A percentile compares a stretch with the other conserved stretches of the same genome.
These are phyloP conservation scores for Cladorrhinum sp. DNA, from an alignment of 2,329 filamentous ascomycete species.

Conservation along the genomic window DNA sequence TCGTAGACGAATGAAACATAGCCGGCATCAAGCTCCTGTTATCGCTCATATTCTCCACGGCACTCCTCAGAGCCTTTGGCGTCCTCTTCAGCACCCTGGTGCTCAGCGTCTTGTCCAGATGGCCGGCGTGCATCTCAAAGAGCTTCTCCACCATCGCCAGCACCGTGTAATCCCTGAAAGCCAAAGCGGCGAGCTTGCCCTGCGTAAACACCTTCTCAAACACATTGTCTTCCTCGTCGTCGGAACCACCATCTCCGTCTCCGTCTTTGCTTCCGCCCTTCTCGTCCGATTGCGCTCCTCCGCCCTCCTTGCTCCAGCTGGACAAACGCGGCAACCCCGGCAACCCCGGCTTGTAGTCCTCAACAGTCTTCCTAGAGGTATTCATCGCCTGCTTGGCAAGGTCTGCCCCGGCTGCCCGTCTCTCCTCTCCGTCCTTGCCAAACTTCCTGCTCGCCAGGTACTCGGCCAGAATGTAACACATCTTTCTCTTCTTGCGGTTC, in stretches of 20 bases:
- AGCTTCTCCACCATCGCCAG: constrained; percentile 26
- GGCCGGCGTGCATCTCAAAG: constrained; percentile 28
- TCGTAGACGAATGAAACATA: constrained; percentile 33
- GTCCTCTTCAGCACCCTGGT: constrained; percentile 31
- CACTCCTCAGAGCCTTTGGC: constrained; percentile 29
- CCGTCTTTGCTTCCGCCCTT: constrained; percentile 15
- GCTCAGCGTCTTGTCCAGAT: constrained; percentile 29
- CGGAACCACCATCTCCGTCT: constrained; percentile 4
- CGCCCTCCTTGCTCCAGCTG: not conserved
- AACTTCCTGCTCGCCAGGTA: constrained; percentile 25
- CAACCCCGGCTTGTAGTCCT: not conserved
- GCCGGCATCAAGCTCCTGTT: constrained; percentile 33
- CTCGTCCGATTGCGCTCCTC: not conserved
- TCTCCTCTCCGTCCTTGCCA: constrained; percentile 19
- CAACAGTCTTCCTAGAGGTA: constrained; percentile 15
- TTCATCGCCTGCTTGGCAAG: constrained; percentile 17
- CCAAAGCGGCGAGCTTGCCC: constrained; percentile 21
- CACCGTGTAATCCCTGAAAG: constrained; percentile 25
- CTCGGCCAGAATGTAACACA: constrained; percentile 29
- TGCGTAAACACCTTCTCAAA: constrained; percentile 20
- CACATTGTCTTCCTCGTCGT: constrained; percentile 9
- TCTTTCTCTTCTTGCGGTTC: constrained; percentile 30
- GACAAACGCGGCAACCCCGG: not conserved
- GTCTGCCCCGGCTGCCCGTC: constrained; percentile 18
- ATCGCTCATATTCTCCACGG: constrained; percentile 33